Evolutionary conservation across 495 filamentous ascomycete genomes (phyloP).

Genomic region (Aspergillus asperescens): DNA sequence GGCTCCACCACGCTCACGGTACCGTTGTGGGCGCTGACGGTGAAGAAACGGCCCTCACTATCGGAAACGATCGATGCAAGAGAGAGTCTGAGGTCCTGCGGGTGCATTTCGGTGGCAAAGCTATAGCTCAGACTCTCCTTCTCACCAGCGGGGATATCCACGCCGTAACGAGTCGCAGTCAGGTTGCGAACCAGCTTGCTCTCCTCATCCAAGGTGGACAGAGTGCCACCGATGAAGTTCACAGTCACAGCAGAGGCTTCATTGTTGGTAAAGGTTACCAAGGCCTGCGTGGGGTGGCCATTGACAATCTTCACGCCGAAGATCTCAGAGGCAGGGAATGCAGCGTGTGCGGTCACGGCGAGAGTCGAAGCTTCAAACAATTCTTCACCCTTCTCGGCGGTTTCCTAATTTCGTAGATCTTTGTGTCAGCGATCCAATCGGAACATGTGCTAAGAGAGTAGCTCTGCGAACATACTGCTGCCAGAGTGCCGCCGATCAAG

Average conservation of each 20-base stretch:
- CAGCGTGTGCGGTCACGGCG: conserved; percentile 67
- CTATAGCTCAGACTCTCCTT: conserved; percentile 71
- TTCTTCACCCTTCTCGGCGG: conserved; percentile 44
- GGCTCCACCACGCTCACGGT: conserved; percentile 88
- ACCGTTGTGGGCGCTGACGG: conserved; percentile 77
- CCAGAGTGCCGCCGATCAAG: conserved; percentile 54
- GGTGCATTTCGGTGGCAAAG: conserved; percentile 88
- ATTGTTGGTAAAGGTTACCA: conserved; percentile 77
- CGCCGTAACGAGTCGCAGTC: conserved; percentile 66
- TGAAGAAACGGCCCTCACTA: conserved; percentile 60
- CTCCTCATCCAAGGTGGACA: conserved; percentile 57
- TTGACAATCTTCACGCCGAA: conserved; percentile 96
- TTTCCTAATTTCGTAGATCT: conserved; percentile 26
- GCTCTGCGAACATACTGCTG: conserved; percentile 50
- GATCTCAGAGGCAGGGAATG: conserved; percentile 83
- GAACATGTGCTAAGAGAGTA: conserved; percentile 7
- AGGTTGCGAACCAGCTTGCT: conserved; percentile 72
- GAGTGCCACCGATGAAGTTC: conserved; percentile 69
- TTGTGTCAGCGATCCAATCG: conserved; percentile 27
- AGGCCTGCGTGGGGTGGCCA: conserved; percentile 75
- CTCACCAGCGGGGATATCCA: conserved; percentile 72
- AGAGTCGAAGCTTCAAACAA: conserved; percentile 52
- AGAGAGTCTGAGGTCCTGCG: conserved; percentile 77
- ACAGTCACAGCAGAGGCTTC: conserved; percentile 73
- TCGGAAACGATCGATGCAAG: conserved; percentile 70